Evolutionary conservation across 208 protist species (phyloP), one percentile per base, ranked within the genome.

Genomic region (Wallacemonas sp.): DNA sequence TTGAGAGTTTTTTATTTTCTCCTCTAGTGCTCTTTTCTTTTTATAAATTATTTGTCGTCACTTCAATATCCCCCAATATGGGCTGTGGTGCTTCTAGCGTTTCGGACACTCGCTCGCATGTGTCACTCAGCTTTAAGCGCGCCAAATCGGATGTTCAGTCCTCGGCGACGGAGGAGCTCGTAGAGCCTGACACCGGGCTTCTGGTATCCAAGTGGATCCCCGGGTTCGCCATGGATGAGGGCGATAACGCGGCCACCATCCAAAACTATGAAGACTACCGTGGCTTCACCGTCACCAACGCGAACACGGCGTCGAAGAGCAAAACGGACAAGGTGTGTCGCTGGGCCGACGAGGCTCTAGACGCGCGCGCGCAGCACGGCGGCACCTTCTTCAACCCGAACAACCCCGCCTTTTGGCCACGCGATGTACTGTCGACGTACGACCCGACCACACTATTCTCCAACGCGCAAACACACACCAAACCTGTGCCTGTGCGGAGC

Each of bases 291-390:
- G 74, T 78, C 14, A 71, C 66, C 41, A 84, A 76, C 31, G 75
- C 67, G n/a, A 86, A 81, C 52, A 74, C 71, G 38, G 59, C 76
- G 48, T 82, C 81, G 5, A 71, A 64, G 38, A 63, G 23, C 32
- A 94, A 91, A 61, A 67, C 76, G 31, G 82, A 94, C 61, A 61
- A 52, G 18, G 22, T 94, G 41, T 94, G 89, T 62, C 71, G 70
- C 1, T 94, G 85, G 85, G 61, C 70, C 28, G 89, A 94, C 48
- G 52, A 31, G 16, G 86, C 77, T 0, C 66, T 94, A 23, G 77
- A 82, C 2, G 65, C 65, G 5, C 65, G 72, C 10, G 64, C 64
- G 14, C 50, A 76, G 10, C 76, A 86, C 41, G 83, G 86, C 28
- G 77, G 75, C 18, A 70, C 72, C 29, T 85, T 84, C 48, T 83